phyloP scores from a whole-genome alignment of 495 filamentous ascomycete species.

The Pyronema domesticum region DNA sequence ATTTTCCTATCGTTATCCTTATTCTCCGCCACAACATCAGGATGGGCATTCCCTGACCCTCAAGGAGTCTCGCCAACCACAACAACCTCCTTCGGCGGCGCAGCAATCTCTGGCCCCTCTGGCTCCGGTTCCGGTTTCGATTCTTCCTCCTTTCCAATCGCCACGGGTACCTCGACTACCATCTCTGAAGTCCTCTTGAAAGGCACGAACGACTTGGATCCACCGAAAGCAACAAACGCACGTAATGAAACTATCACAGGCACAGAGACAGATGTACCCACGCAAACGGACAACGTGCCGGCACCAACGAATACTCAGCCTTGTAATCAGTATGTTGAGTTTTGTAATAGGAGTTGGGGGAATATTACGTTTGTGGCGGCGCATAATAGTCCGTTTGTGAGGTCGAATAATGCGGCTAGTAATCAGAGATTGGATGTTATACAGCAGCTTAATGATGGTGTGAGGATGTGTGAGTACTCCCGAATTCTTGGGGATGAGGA shows the following conservation, averaged over 20 bases:
- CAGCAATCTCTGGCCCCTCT: too few relatives aligned
- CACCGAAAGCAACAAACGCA: too few relatives aligned
- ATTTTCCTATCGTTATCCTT: too few relatives aligned
- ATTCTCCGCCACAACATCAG: too few relatives aligned
- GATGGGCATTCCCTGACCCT: too few relatives aligned
- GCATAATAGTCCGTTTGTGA: conserved; percentile 75
- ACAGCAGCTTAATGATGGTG: conserved; percentile 66
- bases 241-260: too few relatives aligned
- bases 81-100: too few relatives aligned
- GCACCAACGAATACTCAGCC: conserved; percentile 44
- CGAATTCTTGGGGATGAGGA: background rate
- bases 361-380: conserved; percentile 78
- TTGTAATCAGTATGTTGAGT: conserved; percentile 75
- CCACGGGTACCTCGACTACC: conserved; percentile 2
- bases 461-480: conserved; percentile 31
- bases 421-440: conserved; percentile 59
- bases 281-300: conserved; percentile 20
- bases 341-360: conserved; percentile 65
- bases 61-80: too few relatives aligned
- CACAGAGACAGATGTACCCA: conserved; percentile 3
- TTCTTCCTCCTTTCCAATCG: too few relatives aligned
- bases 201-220: background rate
- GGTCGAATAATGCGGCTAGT: conserved; percentile 46
- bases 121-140: too few relatives aligned
- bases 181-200: background rate